These are phyloP conservation scores for Fagopyrum homotropicum DNA, from an alignment of 148 eudicot species.

Conservation along the genomic window DNA sequence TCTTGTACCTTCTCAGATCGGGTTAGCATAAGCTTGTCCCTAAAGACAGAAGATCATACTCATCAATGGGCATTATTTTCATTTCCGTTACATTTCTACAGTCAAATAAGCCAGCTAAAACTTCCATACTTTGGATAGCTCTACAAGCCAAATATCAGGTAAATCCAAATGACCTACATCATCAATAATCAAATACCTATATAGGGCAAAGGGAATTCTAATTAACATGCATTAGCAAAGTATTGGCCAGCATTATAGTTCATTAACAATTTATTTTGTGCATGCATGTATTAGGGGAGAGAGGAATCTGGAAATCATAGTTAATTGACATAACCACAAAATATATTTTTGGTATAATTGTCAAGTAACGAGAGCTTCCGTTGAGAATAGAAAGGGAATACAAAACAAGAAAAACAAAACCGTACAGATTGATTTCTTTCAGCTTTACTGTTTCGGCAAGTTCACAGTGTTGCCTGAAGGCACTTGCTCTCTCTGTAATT, in stretches of 20 bases:
- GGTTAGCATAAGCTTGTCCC: constrained; percentile 73
- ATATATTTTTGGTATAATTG: neutral
- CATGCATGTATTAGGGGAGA: neutral
- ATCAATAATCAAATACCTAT: neutral
- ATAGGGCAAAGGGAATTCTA: neutral
- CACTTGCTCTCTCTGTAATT: constrained; percentile 81
- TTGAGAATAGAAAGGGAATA: neutral
- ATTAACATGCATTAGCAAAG: neutral
- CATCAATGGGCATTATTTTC: neutral
- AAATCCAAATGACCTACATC: neutral
- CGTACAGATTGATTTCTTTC: constrained; percentile 93
- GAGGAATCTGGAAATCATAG: neutral
- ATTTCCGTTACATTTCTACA: neutral
- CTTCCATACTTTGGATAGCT: neutral
- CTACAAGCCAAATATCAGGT: neutral
- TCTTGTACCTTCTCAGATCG: constrained; percentile 75
- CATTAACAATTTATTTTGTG: neutral
- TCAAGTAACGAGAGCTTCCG: neutral
- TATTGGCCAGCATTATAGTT: neutral
- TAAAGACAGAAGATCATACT: constrained; percentile 17
- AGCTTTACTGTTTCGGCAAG: constrained; percentile 80
- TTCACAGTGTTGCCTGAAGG: constrained; percentile 87
- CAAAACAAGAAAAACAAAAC: constrained; percentile 5
- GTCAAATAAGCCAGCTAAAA: neutral
- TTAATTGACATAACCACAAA: neutral